Evolutionary conservation across 768 basidiomycete genomes (phyloP), one percentile per base, ranked within the genome.

Genomic region (Pholiota conissans): DNA sequence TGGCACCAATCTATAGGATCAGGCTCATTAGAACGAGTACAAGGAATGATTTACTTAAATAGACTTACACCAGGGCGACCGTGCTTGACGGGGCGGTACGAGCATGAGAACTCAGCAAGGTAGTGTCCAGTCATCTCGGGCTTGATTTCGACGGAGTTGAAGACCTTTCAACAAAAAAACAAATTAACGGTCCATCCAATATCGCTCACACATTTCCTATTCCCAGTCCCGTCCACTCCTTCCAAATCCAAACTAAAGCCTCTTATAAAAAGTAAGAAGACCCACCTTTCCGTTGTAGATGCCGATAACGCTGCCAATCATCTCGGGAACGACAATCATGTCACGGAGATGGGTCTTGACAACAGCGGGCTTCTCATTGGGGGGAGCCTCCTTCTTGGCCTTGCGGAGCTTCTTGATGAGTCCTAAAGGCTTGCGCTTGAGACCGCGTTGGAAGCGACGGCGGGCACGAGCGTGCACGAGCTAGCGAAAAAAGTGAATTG

Each of bases 121-220:
- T 99, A 98, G 86, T 96, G 95, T 58, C 97, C 97, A 62, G 91
- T 93, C 97, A 99, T 99, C 78, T 99, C 97, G 64, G 97, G 95
- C 83, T 96, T 98, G 83, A 98, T 95, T 79, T 98, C 96, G 62
- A 98, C 94, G 40, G 93, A 88, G 82, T 93, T 94, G 83, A 94
- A 94, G 60, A 89, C 87, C 90, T 93, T 46, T 32, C 18, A 55
- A 30, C 14, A 45, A 52, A 20, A 30, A 45, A 27, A 29, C 11
- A 3, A 34, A 51, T 35, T 46, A 51, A 49, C n/a, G 16, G 24
- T 18, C 42, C 58, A 40, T 26, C 49, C 34, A 45, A 45, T 20
- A 45, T 45, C 42, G 24, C 42, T 8, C 20, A 45, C n/a, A n/a
- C n/a, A n/a, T n/a, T n/a, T n/a, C n/a, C n/a, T n/a, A n/a, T n/a